Percentiles rank a stretch among this genome's conserved stretches.
These are phyloP conservation scores for Xylaria curta DNA, from an alignment of 495 filamentous ascomycete genomes.

Conservation along the genomic window DNA sequence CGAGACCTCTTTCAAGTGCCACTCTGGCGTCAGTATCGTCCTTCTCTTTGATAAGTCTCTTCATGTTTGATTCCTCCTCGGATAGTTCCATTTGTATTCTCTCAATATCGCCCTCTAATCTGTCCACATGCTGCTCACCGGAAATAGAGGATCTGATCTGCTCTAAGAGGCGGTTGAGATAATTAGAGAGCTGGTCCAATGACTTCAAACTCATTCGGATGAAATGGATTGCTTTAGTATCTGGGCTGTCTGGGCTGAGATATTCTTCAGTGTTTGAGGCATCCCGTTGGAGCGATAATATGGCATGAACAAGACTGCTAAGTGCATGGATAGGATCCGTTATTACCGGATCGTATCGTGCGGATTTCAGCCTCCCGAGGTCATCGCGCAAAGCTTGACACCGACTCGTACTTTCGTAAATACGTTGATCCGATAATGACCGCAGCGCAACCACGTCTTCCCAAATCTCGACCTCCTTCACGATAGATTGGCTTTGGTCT, in stretches of 20 bases:
- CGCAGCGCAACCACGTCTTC: neutral
- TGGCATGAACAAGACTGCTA: neutral
- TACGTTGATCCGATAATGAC: neutral
- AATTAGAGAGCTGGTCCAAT: neutral
- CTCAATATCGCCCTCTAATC: neutral
- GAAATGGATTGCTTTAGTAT: conserved; percentile 16
- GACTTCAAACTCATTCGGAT: conserved; percentile 2
- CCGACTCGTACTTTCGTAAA: neutral
- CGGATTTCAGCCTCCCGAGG: neutral
- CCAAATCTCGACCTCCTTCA: conserved; percentile 5
- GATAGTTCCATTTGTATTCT: neutral
- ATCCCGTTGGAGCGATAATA: conserved; percentile 5
- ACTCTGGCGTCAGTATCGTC: neutral
- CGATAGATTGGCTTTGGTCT: conserved; percentile 17
- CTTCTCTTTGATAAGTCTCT: neutral
- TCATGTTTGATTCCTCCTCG: neutral
- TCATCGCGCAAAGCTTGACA: conserved; percentile 1
- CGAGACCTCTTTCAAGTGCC: neutral
- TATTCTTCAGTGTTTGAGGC: neutral
- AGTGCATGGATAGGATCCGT: conserved; percentile 9
- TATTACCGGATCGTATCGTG: neutral
- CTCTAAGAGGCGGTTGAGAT: neutral
- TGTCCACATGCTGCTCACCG: neutral
- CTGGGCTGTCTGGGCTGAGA: neutral
- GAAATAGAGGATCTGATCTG: neutral